Percentiles rank a stretch among this genome's conserved stretches.
Conservation (phyloP, 495 filamentous ascomycete genomes). For the Daldinia grandis region DNA sequence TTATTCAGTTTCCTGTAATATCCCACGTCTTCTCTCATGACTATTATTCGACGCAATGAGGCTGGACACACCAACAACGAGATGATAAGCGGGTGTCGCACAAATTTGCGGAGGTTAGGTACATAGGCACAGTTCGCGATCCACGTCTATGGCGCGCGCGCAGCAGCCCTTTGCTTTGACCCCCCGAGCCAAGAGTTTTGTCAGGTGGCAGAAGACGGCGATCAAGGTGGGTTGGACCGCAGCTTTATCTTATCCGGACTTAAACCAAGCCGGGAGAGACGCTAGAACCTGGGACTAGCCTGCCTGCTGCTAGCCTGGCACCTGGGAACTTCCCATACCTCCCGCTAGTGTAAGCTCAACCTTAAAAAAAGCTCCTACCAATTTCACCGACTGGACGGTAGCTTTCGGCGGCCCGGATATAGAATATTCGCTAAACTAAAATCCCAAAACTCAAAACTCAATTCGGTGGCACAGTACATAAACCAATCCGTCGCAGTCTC, state of each 20-base stretch:
- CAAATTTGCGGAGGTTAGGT: neutral
- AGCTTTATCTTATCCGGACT: neutral
- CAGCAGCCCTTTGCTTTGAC: neutral
- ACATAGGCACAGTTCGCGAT: neutral
- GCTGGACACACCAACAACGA: neutral
- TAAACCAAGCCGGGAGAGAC: neutral
- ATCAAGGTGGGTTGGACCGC: conserved; percentile 4
- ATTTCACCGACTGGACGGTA: conserved; percentile 21
- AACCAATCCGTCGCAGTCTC: conserved; percentile 2
- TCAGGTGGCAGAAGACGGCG: neutral
- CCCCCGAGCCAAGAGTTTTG: conserved; percentile 6
- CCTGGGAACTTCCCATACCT: neutral
- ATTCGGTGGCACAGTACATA: conserved; percentile 9
- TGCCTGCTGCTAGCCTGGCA: conserved; percentile 8
- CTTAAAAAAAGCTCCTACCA: conserved; percentile 5
- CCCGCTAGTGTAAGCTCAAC: neutral
- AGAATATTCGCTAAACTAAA: neutral
- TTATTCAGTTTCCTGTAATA: conserved; percentile 3
- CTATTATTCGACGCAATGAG: neutral
- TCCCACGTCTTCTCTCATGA: neutral
- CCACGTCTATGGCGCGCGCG: neutral
- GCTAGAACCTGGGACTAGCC: neutral
- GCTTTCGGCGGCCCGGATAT: conserved; percentile 9
- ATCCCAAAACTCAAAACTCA: conserved; percentile 22
- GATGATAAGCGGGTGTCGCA: neutral